A percentile compares a stretch with the other conserved stretches of the same genome.
Conservation (phyloP, 257 asterid genomes). For the Fraxinus americana region DNA sequence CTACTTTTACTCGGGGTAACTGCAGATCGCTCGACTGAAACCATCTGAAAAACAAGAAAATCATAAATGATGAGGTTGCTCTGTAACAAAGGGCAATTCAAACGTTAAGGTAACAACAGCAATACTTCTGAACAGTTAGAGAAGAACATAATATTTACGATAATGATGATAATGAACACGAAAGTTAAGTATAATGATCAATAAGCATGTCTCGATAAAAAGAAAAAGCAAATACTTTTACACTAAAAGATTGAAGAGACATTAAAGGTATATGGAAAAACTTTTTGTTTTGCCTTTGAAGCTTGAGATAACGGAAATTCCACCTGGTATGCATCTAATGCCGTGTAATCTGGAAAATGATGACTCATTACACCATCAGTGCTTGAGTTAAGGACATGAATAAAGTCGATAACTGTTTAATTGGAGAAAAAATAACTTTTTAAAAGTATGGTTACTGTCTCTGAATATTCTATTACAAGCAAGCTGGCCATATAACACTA, state of each 20-base stretch:
- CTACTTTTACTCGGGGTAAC: conserved; percentile 56
- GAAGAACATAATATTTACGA: conserved; percentile 39
- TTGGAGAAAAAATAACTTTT: conserved; percentile 23
- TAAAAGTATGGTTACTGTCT: conserved; percentile 18
- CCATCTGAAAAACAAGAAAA: conserved; percentile 61
- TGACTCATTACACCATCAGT: conserved; percentile 2
- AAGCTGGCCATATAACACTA: conserved; percentile 30
- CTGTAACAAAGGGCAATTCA: background rate
- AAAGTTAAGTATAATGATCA: conserved; percentile 35
- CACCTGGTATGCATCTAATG: background rate
- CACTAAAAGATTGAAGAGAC: conserved; percentile 47
- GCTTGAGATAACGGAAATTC: conserved; percentile 7
- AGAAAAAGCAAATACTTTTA: conserved; percentile 51
- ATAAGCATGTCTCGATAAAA: conserved; percentile 35
- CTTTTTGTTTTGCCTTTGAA: conserved; percentile 38
- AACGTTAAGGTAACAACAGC: conserved; percentile 14
- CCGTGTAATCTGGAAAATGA: background rate
- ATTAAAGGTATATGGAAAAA: conserved; percentile 36
- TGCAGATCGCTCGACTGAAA: conserved; percentile 44
- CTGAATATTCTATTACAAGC: conserved; percentile 29
- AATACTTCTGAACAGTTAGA: conserved; percentile 27
- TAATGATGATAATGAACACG: conserved; percentile 28
- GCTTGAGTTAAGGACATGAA: conserved; percentile 6
- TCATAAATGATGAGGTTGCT: background rate
- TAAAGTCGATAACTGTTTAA: conserved; percentile 8